Percentiles rank a stretch among this genome's conserved stretches.
Evolutionary conservation across 2,329 filamentous ascomycete species (phyloP).

Genomic region (Juglanconis juglandina): DNA sequence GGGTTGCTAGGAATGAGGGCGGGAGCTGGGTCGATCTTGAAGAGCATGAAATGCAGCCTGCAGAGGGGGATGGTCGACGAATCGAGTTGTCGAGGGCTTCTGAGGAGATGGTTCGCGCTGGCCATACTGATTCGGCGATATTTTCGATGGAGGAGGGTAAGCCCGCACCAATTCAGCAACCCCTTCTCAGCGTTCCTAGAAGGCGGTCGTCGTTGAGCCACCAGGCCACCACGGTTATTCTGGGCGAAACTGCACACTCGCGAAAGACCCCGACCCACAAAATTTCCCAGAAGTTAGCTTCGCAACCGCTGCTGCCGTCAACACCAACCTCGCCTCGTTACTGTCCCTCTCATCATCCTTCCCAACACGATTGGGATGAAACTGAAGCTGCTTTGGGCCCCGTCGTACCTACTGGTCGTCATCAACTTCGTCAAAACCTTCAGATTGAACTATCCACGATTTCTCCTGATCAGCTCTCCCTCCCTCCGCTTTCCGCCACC

Average conservation of each 20-base stretch:
- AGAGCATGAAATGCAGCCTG: conserved; percentile 15
- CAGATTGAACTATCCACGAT: neutral
- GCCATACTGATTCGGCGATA: neutral
- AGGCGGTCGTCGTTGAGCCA: conserved; percentile 20
- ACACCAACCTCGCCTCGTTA: neutral
- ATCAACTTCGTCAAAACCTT: neutral
- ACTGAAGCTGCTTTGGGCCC: conserved; percentile 2
- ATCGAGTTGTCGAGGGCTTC: neutral
- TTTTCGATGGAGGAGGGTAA: neutral
- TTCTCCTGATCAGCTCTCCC: conserved; percentile 3
- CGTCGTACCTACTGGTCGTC: neutral
- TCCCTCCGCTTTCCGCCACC: conserved; percentile 4
- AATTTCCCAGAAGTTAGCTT: neutral
- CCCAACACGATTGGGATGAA: neutral
- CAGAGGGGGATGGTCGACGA: neutral
- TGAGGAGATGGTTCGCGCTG: neutral
- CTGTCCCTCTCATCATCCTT: neutral
- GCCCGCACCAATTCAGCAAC: neutral
- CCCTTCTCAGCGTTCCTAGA: conserved; percentile 6
- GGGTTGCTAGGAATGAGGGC: neutral
- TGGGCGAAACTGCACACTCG: conserved; percentile 4
- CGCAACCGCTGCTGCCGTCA: neutral
- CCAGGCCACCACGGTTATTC: conserved; percentile 3
- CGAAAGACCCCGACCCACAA: neutral
- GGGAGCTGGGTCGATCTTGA: conserved; percentile 26